Evolutionary conservation across 192 early-diverging fungal genomes (phyloP), one percentile per base, ranked within the genome.

Genomic region (Podila epicladia): DNA sequence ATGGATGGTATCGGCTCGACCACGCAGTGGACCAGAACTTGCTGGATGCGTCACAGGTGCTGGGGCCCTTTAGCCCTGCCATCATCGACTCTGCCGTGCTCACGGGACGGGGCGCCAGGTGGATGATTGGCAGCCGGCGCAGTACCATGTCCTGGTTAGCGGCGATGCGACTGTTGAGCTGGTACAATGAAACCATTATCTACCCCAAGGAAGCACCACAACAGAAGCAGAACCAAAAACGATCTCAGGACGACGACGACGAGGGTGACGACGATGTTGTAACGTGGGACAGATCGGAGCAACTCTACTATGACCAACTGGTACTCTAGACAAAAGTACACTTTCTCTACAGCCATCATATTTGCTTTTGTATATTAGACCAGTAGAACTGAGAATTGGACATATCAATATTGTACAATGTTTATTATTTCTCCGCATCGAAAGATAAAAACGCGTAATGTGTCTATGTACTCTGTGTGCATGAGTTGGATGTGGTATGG

Each of bases 101-200:
- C 41, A 68, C 70, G 41, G 76, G 76, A 58, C 58, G 76, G 19
- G 69, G 70, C 5, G 70, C 76, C 2, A 64, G 61, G 4, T 79
- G 76, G 76, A 64, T 72, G 51, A 68, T 79, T 67, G 76, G 76
- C 35, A 67, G 64, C 58, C 64, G 70, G 9, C 66, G 65, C 7
- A 72, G 70, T 20, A 79, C 76, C 9, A 79, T 79, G 76, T 79
- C 70, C 5, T 79, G 76, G 76, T 45, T 79, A 60, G 70, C 70
- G 3, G 76, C 76, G 4, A 72, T 79, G 76, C 60, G 70, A 6
- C 51, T 67, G 7, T 29, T 59, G 5, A 68, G 28, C 33, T 79
- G 76, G 76, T 59, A 58, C 45, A 72, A 79, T 3, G 0, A 22
- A 11, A 67, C 64, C 6, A 72, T 79, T 15, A 57, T 79, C 33